These are phyloP conservation scores for Purshia tridentata DNA, from an alignment of 306 rosid genomes.

Conservation along the genomic window DNA sequence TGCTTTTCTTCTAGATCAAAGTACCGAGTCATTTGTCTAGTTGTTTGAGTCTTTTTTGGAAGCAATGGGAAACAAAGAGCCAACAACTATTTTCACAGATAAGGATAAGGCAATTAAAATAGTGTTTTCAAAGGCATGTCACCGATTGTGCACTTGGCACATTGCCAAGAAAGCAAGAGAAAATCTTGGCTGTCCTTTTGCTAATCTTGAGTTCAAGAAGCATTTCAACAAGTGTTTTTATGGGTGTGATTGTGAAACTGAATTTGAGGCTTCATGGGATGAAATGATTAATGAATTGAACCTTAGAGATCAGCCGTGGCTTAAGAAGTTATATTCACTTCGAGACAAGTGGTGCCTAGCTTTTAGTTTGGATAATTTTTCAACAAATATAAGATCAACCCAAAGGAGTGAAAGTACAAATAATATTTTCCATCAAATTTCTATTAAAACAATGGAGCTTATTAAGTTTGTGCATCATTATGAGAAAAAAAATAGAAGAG, in stretches of 20 bases:
- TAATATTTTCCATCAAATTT: no score
- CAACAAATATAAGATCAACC: no score
- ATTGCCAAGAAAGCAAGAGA: conserved; percentile 12
- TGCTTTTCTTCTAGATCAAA: conserved; percentile 23
- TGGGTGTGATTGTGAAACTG: conserved; percentile 5
- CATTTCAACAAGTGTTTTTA: conserved; percentile 8
- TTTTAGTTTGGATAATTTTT: no score
- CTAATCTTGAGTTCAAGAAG: conserved; percentile 20
- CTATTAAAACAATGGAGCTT: no score
- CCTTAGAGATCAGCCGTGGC: conserved; percentile 20
- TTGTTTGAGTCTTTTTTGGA: conserved; percentile 14
- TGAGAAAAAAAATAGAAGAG: no score
- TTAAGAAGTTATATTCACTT: conserved; percentile 8
- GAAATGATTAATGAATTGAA: conserved; percentile 11
- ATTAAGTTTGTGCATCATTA: no score
- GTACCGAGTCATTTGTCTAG: conserved; percentile 23
- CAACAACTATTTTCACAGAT: conserved; percentile 13
- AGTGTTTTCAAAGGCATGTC: conserved; percentile 11
- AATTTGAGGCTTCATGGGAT: conserved; percentile 11
- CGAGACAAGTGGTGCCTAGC: no score
- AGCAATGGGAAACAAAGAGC: conserved; percentile 24
- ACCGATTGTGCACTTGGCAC: conserved; percentile 9
- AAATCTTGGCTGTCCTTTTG: conserved; percentile 2
- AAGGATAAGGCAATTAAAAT: conserved; percentile 13
- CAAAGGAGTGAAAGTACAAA: no score